Percentiles rank a stretch among this genome's conserved stretches.
These are phyloP conservation scores for Thalassiosira hispida DNA, from an alignment of 352 stramenopile species.

Conservation along the genomic window DNA sequence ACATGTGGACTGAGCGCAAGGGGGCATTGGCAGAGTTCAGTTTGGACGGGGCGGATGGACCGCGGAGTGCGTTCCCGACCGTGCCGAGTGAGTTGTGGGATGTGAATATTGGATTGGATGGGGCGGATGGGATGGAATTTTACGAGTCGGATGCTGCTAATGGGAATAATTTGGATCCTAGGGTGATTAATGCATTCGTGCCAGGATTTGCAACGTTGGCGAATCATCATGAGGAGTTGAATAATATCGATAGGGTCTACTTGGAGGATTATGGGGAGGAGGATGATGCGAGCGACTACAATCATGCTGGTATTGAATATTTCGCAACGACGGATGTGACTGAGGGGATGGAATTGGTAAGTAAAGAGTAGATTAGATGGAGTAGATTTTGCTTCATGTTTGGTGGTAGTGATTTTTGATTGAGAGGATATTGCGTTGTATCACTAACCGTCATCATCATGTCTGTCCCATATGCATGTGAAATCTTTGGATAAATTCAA, in stretches of 20 bases:
- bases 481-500: too few relatives aligned
- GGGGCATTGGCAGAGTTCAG: constrained; percentile 30
- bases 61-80: constrained; percentile 25
- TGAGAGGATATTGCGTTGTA: too few relatives aligned
- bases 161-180: too few relatives aligned
- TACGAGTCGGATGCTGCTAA: constrained; percentile 40
- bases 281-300: constrained; percentile 41
- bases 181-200: too few relatives aligned
- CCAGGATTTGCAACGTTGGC: constrained; percentile 64
- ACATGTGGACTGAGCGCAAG: constrained; percentile 38
- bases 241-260: constrained; percentile 41
- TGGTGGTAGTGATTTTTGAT: too few relatives aligned
- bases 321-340: constrained; percentile 34
- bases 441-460: too few relatives aligned
- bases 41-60: constrained; percentile 10
- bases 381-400: constrained; percentile 36
- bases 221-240: constrained; percentile 50
- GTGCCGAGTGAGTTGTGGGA: constrained; percentile 12
- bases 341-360: constrained; percentile 60
- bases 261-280: neutral
- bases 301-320: constrained; percentile 53
- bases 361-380: constrained; percentile 10
- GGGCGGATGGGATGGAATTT: constrained; percentile 34
- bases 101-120: constrained; percentile 27
- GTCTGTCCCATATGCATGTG: too few relatives aligned